Conservation (phyloP, 495 filamentous ascomycete species). For the Podospora appendiculata region DNA sequence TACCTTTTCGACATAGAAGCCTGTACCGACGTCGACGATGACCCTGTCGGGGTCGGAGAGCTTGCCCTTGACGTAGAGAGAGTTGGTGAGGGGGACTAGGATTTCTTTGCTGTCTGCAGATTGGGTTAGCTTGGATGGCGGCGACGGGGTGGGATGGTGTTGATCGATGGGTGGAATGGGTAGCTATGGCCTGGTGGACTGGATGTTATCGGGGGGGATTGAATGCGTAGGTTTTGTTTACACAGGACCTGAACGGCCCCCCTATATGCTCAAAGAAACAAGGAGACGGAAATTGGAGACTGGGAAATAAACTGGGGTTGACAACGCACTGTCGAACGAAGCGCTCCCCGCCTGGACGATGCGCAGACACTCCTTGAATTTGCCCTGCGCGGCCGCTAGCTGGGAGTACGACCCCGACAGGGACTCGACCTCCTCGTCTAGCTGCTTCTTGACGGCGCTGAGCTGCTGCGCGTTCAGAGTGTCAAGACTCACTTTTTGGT, state of each 20-base stretch:
- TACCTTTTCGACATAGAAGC: constrained; percentile 95
- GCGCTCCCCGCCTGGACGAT: constrained; percentile 54
- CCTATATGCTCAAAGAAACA: no score
- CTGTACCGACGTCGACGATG: constrained; percentile 91
- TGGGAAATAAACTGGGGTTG: neutral
- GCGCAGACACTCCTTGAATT: constrained; percentile 82
- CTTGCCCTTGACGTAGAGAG: constrained; percentile 83
- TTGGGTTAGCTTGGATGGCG: no score
- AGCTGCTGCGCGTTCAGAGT: constrained; percentile 44
- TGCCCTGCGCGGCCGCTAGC: constrained; percentile 78
- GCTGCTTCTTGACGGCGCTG: constrained; percentile 75
- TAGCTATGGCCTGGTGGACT: no score
- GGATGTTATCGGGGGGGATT: neutral
- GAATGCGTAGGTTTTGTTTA: no score
- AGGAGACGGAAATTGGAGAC: no score
- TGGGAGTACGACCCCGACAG: constrained; percentile 82
- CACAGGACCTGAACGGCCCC: no score
- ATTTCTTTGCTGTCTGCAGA: constrained; percentile 50
- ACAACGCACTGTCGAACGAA: constrained; percentile 27
- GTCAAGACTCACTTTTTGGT: constrained; percentile 36
- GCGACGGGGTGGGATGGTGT: neutral
- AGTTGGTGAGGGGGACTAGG: constrained; percentile 85
- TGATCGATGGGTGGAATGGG: neutral
- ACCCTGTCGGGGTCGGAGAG: constrained; percentile 72
- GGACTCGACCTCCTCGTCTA: constrained; percentile 91